Percentiles rank a stretch among this genome's conserved stretches.
Evolutionary conservation across 345 rosid species (phyloP).

Genomic region (Linum trigynum): DNA sequence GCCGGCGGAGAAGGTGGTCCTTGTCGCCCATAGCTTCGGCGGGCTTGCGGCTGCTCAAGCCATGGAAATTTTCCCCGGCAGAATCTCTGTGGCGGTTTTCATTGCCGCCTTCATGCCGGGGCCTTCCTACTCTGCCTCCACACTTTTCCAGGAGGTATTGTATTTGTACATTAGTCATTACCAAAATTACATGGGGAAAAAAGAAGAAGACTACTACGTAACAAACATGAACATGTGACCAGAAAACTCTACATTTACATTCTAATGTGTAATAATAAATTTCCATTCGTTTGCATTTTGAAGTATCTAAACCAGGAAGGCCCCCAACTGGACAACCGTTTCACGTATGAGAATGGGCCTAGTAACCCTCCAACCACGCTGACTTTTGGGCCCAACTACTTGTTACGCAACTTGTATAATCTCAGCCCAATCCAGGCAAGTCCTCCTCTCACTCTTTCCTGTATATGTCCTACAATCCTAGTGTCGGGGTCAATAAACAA

Average conservation of each 20-base stretch:
- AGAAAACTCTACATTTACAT: background rate
- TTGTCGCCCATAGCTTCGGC: constrained; percentile 36
- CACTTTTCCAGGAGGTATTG: constrained; percentile 24
- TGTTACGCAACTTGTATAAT: constrained; percentile 29
- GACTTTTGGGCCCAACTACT: constrained; percentile 26
- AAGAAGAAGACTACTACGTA: background rate
- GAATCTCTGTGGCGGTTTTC: constrained; percentile 24
- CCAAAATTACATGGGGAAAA: background rate
- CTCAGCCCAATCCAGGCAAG: constrained; percentile 47
- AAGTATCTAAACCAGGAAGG: constrained; percentile 9
- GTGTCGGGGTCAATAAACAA: too few relatives aligned
- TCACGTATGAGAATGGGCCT: constrained; percentile 30
- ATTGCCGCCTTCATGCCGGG: constrained; percentile 34
- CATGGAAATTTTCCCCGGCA: constrained; percentile 31
- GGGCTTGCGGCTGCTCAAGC: constrained; percentile 30
- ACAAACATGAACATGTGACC: too few relatives aligned
- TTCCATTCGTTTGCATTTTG: constrained; percentile 6
- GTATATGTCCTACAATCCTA: too few relatives aligned
- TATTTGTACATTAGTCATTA: background rate
- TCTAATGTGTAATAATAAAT: constrained; percentile 12
- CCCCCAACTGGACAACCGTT: constrained; percentile 28
- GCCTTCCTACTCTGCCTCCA: constrained; percentile 25
- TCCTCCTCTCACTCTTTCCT: background rate
- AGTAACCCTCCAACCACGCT: constrained; percentile 38
- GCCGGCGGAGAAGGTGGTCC: constrained; percentile 23